These are phyloP conservation scores for Tripterygium wilfordii DNA, from an alignment of 177 flowering plant species.

Conservation along the genomic window DNA sequence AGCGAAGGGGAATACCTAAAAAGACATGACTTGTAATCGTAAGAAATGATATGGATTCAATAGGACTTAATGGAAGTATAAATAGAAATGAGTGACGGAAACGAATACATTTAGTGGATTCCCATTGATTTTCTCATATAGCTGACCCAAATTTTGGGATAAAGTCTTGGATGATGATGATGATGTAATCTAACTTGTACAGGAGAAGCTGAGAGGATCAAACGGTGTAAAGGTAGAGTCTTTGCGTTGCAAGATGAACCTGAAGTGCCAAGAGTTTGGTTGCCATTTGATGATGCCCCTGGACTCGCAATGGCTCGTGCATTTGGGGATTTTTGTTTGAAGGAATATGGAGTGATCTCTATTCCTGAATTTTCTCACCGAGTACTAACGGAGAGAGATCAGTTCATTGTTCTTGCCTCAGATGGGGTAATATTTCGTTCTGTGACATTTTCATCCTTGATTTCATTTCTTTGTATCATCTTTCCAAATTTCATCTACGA, in stretches of 20 bases:
- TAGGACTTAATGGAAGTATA: too few species aligned
- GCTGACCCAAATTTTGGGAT: too few species aligned
- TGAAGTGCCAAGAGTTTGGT: slow-evolving; percentile 87
- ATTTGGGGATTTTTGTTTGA: slow-evolving; percentile 93
- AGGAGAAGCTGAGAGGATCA: slow-evolving; percentile 95
- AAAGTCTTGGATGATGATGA: too few species aligned
- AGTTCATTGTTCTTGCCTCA: slow-evolving; percentile 88
- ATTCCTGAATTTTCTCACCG: slow-evolving; percentile 82
- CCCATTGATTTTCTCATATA: too few species aligned
- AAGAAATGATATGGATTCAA: too few species aligned
- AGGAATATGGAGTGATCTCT: slow-evolving; percentile 93
- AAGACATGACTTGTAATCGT: too few species aligned
- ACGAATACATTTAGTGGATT: too few species aligned
- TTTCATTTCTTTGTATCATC: background rate
- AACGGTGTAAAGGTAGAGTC: slow-evolving; percentile 83
- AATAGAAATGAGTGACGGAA: too few species aligned
- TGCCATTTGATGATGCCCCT: slow-evolving; percentile 97
- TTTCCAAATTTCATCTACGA: background rate
- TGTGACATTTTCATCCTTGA: slow-evolving; percentile 1
- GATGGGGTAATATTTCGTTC: slow-evolving; percentile 96
- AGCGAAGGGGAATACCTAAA: too few species aligned
- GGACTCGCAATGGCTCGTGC: slow-evolving; percentile 98
- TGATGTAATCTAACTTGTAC: background rate
- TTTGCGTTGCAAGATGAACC: slow-evolving; percentile 97
- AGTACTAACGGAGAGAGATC: slow-evolving; percentile 65